Percentiles rank a stretch among this genome's conserved stretches.
These are phyloP conservation scores for Naegleria fowleri DNA, from an alignment of 208 protist species.

Conservation along the genomic window DNA sequence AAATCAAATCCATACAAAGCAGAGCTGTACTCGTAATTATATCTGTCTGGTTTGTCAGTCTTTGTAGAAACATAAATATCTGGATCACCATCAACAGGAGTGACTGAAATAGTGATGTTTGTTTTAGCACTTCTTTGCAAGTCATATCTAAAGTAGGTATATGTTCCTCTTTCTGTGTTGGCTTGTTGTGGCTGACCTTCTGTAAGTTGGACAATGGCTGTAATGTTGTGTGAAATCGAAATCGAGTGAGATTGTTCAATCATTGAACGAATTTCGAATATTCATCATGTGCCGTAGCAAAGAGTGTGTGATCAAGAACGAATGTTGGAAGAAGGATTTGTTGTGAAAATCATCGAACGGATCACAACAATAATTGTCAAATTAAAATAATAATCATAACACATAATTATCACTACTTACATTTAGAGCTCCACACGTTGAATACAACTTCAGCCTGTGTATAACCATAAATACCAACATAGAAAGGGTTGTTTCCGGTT, in stretches of 20 bases:
- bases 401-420: neutral
- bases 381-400: neutral
- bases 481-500: neutral
- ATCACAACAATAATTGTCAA: too few relatives aligned
- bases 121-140: neutral
- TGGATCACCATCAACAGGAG: conserved; percentile 11
- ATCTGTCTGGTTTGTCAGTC: neutral
- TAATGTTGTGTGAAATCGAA: too few relatives aligned
- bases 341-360: too few relatives aligned
- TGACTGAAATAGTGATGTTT: neutral
- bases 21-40: neutral
- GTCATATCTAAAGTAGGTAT: neutral
- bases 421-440: neutral
- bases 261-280: too few relatives aligned
- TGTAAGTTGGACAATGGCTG: neutral
- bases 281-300: too few relatives aligned
- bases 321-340: too few relatives aligned
- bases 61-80: neutral
- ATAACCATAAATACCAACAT: neutral
- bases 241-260: too few relatives aligned
- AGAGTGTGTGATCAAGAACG: too few relatives aligned
- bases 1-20: neutral
- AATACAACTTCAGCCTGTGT: neutral
- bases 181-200: neutral
- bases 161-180: neutral